phyloP scores from a whole-genome alignment of 352 stramenopile genomes.

The Elongisporangium prolatum region DNA sequence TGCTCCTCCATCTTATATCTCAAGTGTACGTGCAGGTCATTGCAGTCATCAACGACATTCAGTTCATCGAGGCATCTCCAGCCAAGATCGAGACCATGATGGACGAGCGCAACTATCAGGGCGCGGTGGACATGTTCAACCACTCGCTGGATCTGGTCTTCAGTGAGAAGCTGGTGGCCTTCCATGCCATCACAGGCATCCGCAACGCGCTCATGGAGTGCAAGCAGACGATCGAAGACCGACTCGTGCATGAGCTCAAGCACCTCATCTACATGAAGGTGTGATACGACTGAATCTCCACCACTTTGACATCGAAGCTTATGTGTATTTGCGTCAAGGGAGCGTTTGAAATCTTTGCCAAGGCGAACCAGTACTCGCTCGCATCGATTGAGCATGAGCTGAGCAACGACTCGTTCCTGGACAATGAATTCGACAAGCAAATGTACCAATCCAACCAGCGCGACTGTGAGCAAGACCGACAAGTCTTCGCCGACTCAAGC shows the following conservation, averaged over 20 bases:
- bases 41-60: conserved; percentile 80
- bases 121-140: conserved; percentile 68
- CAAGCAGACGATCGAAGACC: conserved; percentile 80
- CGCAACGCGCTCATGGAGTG: conserved; percentile 81
- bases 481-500: background rate
- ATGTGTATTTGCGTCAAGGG: conserved; percentile 7
- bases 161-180: conserved; percentile 71
- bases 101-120: conserved; percentile 44
- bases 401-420: conserved; percentile 47
- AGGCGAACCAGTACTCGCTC: conserved; percentile 68
- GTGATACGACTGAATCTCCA: background rate
- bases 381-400: conserved; percentile 67
- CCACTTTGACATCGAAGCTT: background rate
- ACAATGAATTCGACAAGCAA: conserved; percentile 59
- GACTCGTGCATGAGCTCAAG: conserved; percentile 69
- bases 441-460: conserved; percentile 31
- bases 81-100: conserved; percentile 59
- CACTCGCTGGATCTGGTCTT: conserved; percentile 77
- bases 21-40: conserved; percentile 31
- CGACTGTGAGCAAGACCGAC: conserved; percentile 10
- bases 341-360: conserved; percentile 55
- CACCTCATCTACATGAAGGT: conserved; percentile 73
- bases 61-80: conserved; percentile 72
- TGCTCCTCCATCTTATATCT: background rate
- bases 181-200: conserved; percentile 70